Percentiles rank a stretch among this genome's conserved stretches.
phyloP scores from a whole-genome alignment of 73 alveolate genomes.

The Paramecium caudatum region DNA sequence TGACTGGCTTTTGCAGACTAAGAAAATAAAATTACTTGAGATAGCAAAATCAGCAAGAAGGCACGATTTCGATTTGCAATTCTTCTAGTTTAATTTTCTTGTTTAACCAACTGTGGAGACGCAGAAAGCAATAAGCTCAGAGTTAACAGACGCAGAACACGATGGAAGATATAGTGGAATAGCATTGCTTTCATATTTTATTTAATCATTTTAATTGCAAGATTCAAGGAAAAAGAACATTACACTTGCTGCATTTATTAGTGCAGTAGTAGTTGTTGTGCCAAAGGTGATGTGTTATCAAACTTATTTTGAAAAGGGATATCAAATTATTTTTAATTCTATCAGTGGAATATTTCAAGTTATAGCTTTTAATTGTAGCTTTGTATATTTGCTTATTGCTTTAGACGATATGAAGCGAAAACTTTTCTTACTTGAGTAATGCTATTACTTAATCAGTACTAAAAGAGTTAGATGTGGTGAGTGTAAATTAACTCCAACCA shows the following conservation, averaged over 20 bases:
- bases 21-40: not conserved
- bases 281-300: not conserved
- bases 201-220: not conserved
- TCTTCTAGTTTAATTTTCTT: not conserved
- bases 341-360: slow-evolving; percentile 14
- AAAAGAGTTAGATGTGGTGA: slow-evolving; percentile 53
- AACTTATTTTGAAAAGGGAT: not conserved
- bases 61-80: slow-evolving; percentile 40
- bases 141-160: not conserved
- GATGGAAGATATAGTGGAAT: slow-evolving; percentile 22
- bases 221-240: not conserved
- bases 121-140: not conserved
- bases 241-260: not conserved
- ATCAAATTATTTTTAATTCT: not conserved
- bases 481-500: slow-evolving; percentile 38
- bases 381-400: not conserved
- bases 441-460: slow-evolving; percentile 15
- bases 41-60: slow-evolving; percentile 4
- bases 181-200: not conserved
- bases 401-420: slow-evolving; percentile 61
- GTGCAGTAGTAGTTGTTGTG: not conserved
- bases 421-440: slow-evolving; percentile 28
- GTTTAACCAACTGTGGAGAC: slow-evolving; percentile 40
- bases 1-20: slow-evolving; percentile 40
- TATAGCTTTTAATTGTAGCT: slow-evolving; percentile 1